phyloP scores from a whole-genome alignment of 1,139 yeast species.

The Suhomyces ambrosiae region DNA sequence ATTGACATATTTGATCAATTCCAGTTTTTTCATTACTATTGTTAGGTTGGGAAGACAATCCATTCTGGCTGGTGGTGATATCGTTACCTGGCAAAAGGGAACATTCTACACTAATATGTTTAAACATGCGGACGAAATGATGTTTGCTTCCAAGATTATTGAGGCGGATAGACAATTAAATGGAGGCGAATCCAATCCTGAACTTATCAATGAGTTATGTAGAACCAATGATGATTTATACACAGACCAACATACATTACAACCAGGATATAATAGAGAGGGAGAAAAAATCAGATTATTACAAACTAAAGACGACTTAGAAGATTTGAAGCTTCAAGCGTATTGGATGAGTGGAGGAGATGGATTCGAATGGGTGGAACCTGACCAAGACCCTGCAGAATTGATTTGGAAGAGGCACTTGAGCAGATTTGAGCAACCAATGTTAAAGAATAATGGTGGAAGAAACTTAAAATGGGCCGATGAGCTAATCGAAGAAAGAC shows the following conservation, averaged over 20 bases:
- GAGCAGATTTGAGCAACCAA: constrained; percentile 25
- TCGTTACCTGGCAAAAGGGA: constrained; percentile 64
- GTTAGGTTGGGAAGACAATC: constrained; percentile 58
- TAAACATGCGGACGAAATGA: constrained; percentile 67
- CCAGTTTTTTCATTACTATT: constrained; percentile 60
- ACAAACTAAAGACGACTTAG: constrained; percentile 45
- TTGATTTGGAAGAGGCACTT: constrained; percentile 53
- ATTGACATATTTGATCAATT: constrained; percentile 62
- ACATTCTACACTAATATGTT: constrained; percentile 68
- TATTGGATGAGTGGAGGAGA: constrained; percentile 80
- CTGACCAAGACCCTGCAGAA: constrained; percentile 80
- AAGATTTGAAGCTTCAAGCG: constrained; percentile 64
- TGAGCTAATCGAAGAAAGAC: constrained; percentile 18
- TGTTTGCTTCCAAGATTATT: constrained; percentile 64
- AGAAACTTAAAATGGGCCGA: constrained; percentile 27
- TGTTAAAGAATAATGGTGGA: constrained; percentile 11
- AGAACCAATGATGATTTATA: constrained; percentile 30
- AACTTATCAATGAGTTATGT: constrained; percentile 43
- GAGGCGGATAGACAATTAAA: constrained; percentile 62
- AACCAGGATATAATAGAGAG: constrained; percentile 38
- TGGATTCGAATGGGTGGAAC: constrained; percentile 79
- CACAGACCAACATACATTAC: constrained; percentile 30
- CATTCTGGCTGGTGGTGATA: constrained; percentile 53
- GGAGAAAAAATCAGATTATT: constrained; percentile 46
- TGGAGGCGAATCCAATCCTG: constrained; percentile 39